Evolutionary conservation across 1,284 basidiomycete genomes (phyloP), one percentile per base, ranked within the genome.

Genomic region (Ceratobasidium sp.): DNA sequence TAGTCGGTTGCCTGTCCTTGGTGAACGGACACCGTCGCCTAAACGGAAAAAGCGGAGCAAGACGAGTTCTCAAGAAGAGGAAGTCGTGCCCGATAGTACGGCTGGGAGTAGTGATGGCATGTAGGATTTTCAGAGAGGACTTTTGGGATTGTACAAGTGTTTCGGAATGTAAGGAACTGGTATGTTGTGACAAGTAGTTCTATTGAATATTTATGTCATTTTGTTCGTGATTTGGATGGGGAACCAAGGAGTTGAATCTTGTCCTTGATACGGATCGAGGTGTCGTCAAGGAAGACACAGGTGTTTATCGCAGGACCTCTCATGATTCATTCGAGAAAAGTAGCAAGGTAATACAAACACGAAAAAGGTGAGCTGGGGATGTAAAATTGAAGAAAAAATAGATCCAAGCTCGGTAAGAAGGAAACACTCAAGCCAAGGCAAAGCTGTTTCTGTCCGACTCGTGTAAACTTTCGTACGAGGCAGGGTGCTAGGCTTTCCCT

Each of bases 171-270:
- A 45, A 12, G 16, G 16, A 2, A 45, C 9, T 9, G 16, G 18
- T 45, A 18, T 45, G 10, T 45, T 45, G 43, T 45, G 43, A 45
- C 43, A 45, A 12, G 43, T 45, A 45, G 43, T 45, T n/a, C 43
- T 45, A n/a, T 45, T 45, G 9, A 18, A 18, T 45, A 45, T 9
- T 45, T 45, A 45, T n/a, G 3, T 6, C 9, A n/a, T 45, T 45
- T 45, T n/a, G 43, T 45, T 45, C 43, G 12, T 23, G 28, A 53
- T 93, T 93, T 1, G 82, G 78, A 76, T 90, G 89, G 79, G 52
- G 52, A 28, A 26, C 48, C 18, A 26, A 26, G 23, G 26, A 28
- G 26, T 53, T 23, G 26, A 30, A 28, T 10, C 28, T 12, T 9
- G 36, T 39, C 36, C 14, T 39, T 6, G 36, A 14, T 14, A 14